Base-by-base conservation (phyloP, 176 grass and related monocot species). In the Oryza australiensis region DNA sequence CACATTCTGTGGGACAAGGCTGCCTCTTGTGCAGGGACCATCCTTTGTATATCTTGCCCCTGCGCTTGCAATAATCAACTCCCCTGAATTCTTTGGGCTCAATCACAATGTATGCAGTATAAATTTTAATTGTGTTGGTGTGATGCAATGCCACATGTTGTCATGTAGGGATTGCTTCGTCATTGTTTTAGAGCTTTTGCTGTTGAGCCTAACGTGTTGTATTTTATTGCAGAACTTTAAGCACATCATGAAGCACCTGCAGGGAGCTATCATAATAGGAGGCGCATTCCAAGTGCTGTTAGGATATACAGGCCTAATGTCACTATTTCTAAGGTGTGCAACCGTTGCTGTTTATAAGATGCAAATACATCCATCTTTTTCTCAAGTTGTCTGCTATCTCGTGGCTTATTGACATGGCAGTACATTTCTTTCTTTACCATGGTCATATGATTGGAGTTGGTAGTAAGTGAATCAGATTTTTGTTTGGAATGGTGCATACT, bases 41-140 rank as follows among this genome's bases (percentile, higher is more conserved):
- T 95, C 96, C 29, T 99, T 95, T 82, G 93, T 99, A 24, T 99
- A 99, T 83, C 87, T 99, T 40, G 96, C 96, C 78, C 96, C 96
- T 14, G 93, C 83, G 3, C 80, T 99, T 1, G 87, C 96, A 24
- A 88, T 95, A 73, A 95, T 99, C 45, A 85, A 95, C 80, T 99
- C 96, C n/a, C 80, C 89, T 53, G 96, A 99, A 64, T 92, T 95
- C 75, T 90, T 91, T 62, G 93, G 89, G 40, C 89, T 99, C 75
- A 99, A 88, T 88, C 85, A 87, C 81, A 95, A 95, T 91, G 94
- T 97, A 97, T 76, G 86, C 26, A 63, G 55, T n/a, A 24, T 24
- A 60, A 8, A 60, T 72, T 86, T 55, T 0, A 26, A 35, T 29
- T 74, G 33, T 28, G 26, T 40, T 59, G 70, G 71, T 3, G 8